Evolutionary conservation across 345 rosid genomes (phyloP).

Genomic region (Dipteronia dyeriana): DNA sequence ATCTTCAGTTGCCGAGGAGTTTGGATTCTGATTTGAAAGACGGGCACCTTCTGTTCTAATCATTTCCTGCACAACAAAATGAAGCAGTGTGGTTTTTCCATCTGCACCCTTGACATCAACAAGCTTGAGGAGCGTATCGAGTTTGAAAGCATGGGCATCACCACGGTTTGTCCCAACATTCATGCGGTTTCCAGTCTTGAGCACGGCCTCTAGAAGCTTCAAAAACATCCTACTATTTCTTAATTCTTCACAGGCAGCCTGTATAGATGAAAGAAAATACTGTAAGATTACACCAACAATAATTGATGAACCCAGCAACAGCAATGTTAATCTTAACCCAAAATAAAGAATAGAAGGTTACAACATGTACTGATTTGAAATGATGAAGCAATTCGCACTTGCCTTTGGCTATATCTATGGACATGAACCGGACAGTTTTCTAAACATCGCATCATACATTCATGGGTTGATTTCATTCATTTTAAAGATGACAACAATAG

Average conservation of each 20-base stretch:
- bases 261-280: slow-evolving; percentile 20
- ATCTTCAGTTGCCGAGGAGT: slow-evolving; percentile 51
- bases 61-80: slow-evolving; percentile 97
- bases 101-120: slow-evolving; percentile 95
- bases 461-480: not conserved
- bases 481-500: not conserved
- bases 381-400: too few relatives aligned
- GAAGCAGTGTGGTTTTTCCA: slow-evolving; percentile 94
- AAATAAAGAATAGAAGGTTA: not conserved
- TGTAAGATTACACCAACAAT: not conserved
- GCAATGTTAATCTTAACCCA: slow-evolving; percentile 2
- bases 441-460: not conserved
- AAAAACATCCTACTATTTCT: slow-evolving; percentile 89
- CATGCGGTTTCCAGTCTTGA: slow-evolving; percentile 99
- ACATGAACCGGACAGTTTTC: not conserved
- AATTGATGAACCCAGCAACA: not conserved
- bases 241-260: slow-evolving; percentile 96
- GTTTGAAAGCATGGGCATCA: slow-evolving; percentile 97
- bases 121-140: slow-evolving; percentile 94
- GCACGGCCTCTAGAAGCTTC: slow-evolving; percentile 92
- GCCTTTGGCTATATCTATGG: not conserved
- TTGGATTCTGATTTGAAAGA: slow-evolving; percentile 49
- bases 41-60: slow-evolving; percentile 92
- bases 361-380: not conserved
- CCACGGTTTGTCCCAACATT: slow-evolving; percentile 98